A percentile compares a stretch with the other conserved stretches of the same genome.
Evolutionary conservation across 2,329 filamentous ascomycete species (phyloP).

Genomic region (Cladosporium sp.): DNA sequence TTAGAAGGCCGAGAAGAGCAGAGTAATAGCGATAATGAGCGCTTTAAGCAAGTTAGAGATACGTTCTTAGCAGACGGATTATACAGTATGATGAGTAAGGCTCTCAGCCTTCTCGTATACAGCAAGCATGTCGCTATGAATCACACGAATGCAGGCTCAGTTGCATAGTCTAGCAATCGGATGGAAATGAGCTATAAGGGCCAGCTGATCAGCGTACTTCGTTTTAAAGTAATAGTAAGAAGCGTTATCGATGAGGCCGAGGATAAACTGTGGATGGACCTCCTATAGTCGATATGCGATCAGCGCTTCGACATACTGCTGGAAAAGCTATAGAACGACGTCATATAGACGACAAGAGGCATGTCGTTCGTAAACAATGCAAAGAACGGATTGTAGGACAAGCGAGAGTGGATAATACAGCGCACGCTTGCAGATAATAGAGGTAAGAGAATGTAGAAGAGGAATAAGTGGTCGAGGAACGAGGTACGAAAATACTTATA

Average conservation of each 20-base stretch:
- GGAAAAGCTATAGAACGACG: conserved; percentile 17
- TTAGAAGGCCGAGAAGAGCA: conserved; percentile 13
- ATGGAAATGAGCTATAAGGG: not conserved
- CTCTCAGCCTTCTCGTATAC: conserved; percentile 23
- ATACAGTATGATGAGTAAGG: conserved; percentile 22
- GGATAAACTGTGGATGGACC: conserved; percentile 18
- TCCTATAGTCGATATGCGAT: conserved; percentile 17
- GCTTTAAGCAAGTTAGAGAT: conserved; percentile 15
- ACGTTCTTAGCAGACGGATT: conserved; percentile 21
- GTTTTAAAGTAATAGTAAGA: conserved; percentile 19
- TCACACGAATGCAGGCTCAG: conserved; percentile 17
- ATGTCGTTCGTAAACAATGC: conserved; percentile 20
- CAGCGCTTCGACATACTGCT: conserved; percentile 18
- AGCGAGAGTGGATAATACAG: conserved; percentile 17
- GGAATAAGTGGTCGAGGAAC: not conserved
- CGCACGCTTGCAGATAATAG: conserved; percentile 9
- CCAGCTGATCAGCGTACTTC: conserved; percentile 14
- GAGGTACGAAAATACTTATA: conserved; percentile 12
- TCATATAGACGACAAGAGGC: conserved; percentile 19
- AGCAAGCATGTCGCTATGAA: conserved; percentile 20
- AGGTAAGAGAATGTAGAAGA: not conserved
- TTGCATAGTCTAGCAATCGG: conserved; percentile 14
- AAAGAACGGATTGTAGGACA: conserved; percentile 16
- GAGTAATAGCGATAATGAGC: conserved; percentile 15
- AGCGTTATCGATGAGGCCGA: conserved; percentile 16